phyloP scores from a whole-genome alignment of 805 yeast species.

The Candida insectorum region DNA sequence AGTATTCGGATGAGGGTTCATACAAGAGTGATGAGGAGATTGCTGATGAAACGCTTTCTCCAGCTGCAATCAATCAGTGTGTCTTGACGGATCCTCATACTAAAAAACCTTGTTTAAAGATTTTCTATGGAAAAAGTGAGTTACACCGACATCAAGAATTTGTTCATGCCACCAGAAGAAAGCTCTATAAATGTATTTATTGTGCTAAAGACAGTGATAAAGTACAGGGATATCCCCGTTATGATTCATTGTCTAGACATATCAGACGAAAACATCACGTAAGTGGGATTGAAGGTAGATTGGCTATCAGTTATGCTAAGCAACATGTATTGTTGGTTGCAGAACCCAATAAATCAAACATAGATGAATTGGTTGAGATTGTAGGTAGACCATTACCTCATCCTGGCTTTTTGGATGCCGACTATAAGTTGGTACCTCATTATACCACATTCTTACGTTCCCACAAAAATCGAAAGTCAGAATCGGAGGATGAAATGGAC shows the following conservation, averaged over 20 bases:
- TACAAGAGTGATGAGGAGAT: too few species aligned
- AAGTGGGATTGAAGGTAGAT: constrained; percentile 41
- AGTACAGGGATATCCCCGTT: constrained; percentile 41
- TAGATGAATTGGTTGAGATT: constrained; percentile 10
- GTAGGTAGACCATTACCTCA: constrained; percentile 25
- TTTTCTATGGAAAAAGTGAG: constrained; percentile 43
- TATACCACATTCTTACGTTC: constrained; percentile 30
- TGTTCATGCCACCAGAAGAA: constrained; percentile 44
- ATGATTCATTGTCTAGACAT: constrained; percentile 43
- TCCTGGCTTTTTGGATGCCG: constrained; percentile 27
- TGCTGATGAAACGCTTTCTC: too few species aligned
- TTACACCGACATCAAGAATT: constrained; percentile 43
- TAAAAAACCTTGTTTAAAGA: constrained; percentile 31
- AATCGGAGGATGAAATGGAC: background rate
- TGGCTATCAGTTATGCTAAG: constrained; percentile 43
- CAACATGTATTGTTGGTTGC: constrained; percentile 38
- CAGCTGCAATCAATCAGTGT: constrained; percentile 43
- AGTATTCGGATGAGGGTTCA: too few species aligned
- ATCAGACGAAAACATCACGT: constrained; percentile 42
- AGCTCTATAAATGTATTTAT: constrained; percentile 38
- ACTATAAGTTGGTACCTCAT: constrained; percentile 25
- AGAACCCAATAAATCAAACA: constrained; percentile 16
- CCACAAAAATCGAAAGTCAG: constrained; percentile 15
- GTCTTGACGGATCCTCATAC: constrained; percentile 33
- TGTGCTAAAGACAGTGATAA: constrained; percentile 32